phyloP scores from a whole-genome alignment of 1,139 yeast genomes.

The Nakaseomyces delphensis region DNA sequence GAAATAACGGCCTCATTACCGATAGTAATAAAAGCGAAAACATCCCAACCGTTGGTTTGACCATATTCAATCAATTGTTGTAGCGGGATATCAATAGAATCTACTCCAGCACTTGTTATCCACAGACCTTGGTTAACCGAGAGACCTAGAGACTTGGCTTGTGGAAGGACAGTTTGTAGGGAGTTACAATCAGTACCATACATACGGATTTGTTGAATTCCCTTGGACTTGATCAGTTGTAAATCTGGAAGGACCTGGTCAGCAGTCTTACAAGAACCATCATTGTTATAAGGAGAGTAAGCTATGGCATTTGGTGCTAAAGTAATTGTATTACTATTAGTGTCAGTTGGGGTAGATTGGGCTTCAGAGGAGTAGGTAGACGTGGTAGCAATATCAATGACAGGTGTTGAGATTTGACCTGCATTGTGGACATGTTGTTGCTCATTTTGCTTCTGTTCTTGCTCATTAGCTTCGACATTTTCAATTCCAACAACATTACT shows the following conservation, averaged over 20 bases:
- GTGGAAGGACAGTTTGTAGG: constrained; percentile 55
- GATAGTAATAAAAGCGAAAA: constrained; percentile 64
- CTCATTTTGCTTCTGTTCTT: constrained; percentile 2
- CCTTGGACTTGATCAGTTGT: constrained; percentile 45
- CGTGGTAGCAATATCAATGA: constrained; percentile 8
- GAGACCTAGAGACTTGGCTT: constrained; percentile 50
- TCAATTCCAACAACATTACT: constrained; percentile 3
- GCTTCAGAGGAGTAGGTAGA: constrained; percentile 12
- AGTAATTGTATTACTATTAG: constrained; percentile 23
- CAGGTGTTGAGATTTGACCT: constrained; percentile 5
- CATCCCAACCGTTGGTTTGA: constrained; percentile 53
- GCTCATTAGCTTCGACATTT: constrained; percentile 1
- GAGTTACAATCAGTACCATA: constrained; percentile 84
- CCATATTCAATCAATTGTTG: constrained; percentile 42
- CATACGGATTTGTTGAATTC: constrained; percentile 57
- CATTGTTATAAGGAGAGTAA: constrained; percentile 72
- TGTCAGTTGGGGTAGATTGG: constrained; percentile 9
- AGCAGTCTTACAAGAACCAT: constrained; percentile 56
- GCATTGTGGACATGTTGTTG: constrained; percentile 5
- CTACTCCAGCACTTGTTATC: constrained; percentile 57
- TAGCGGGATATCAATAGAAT: constrained; percentile 57
- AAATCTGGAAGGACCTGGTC: constrained; percentile 53
- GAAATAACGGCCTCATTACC: constrained; percentile 81
- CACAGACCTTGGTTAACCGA: constrained; percentile 81
- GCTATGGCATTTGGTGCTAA: constrained; percentile 50